Conservation (phyloP, 2,329 filamentous ascomycete genomes). For the Fusarium sp. region DNA sequence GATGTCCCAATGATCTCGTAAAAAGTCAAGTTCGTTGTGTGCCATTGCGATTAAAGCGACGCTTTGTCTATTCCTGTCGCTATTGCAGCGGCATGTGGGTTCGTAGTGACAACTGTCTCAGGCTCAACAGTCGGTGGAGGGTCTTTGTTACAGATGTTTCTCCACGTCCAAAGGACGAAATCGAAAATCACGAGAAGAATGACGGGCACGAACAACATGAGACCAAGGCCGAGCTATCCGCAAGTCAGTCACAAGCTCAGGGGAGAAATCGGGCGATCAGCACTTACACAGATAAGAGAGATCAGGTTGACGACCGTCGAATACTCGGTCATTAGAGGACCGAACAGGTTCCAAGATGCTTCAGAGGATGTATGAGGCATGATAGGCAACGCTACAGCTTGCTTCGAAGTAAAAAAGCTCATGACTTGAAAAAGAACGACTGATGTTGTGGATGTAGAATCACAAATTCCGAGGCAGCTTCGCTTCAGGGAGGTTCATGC, state of each 20-base stretch:
- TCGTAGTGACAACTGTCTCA: constrained; percentile 30
- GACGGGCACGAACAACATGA: constrained; percentile 60
- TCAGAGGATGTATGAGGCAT: constrained; percentile 45
- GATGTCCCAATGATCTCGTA: background rate
- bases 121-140: constrained; percentile 26
- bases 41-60: constrained; percentile 27
- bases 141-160: constrained; percentile 49
- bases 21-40: constrained; percentile 7
- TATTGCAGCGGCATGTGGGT: constrained; percentile 38
- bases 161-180: constrained; percentile 64
- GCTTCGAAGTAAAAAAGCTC: constrained; percentile 36
- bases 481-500: constrained; percentile 24
- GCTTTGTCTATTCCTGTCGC: constrained; percentile 41
- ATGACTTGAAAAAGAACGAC: constrained; percentile 35
- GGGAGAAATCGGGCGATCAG: background rate
- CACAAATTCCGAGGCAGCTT: constrained; percentile 38
- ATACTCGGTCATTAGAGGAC: constrained; percentile 46
- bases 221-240: constrained; percentile 56
- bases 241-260: constrained; percentile 25
- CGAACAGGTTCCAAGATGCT: constrained; percentile 43
- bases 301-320: constrained; percentile 51
- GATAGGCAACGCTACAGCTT: constrained; percentile 24
- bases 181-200: constrained; percentile 62
- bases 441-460: constrained; percentile 40
- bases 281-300: constrained; percentile 54